phyloP scores from a whole-genome alignment of 192 early-diverging fungal genomes.

The Podila minutissima region DNA sequence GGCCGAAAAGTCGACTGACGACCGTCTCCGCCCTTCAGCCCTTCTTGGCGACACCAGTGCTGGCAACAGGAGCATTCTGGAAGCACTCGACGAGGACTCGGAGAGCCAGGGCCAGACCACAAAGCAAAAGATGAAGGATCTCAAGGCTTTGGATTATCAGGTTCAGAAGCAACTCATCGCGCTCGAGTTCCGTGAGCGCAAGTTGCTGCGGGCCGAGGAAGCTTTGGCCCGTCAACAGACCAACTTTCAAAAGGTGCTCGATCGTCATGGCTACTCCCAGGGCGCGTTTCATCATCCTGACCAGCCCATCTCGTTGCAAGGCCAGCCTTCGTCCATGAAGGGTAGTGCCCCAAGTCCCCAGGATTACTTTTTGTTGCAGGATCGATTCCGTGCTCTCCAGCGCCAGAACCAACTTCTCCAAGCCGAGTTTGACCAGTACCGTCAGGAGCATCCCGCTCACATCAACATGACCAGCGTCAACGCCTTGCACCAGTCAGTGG shows the following conservation, averaged over 20 bases:
- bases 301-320: constrained; percentile 3
- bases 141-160: constrained; percentile 47
- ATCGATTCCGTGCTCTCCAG: constrained; percentile 46
- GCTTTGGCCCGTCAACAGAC: constrained; percentile 42
- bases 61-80: not conserved
- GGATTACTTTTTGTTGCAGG: constrained; percentile 47
- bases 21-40: not conserved
- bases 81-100: not conserved
- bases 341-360: constrained; percentile 28
- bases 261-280: constrained; percentile 38
- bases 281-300: constrained; percentile 37
- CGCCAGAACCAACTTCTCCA: constrained; percentile 45
- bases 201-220: constrained; percentile 43
- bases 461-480: constrained; percentile 32
- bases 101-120: constrained; percentile 10
- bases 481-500: constrained; percentile 35
- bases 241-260: constrained; percentile 49
- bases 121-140: constrained; percentile 49
- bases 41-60: not conserved
- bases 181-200: constrained; percentile 50
- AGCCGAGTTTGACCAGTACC: constrained; percentile 48
- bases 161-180: constrained; percentile 51
- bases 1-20: constrained; percentile 9
- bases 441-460: constrained; percentile 44
- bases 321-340: constrained; percentile 3